Evolutionary conservation across 257 asterid species (phyloP).

Genomic region (Solanum appendiculatum): DNA sequence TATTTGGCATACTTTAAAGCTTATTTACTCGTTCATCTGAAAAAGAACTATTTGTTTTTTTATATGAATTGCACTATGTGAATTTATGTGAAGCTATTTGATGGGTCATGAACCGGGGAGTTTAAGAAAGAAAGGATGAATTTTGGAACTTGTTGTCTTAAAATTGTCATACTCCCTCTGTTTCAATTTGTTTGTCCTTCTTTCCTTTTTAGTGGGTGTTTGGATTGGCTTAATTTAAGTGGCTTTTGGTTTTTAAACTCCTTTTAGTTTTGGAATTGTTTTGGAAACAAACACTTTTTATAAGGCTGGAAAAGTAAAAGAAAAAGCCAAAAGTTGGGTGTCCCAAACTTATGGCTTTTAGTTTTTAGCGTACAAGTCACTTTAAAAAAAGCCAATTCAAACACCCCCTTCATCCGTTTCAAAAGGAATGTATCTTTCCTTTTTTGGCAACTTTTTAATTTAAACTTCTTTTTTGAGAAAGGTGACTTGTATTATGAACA

Average conservation of each 20-base stretch:
- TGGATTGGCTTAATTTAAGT: background rate
- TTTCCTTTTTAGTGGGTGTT: background rate
- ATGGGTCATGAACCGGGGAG: background rate
- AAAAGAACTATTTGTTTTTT: background rate
- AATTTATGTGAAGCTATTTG: background rate
- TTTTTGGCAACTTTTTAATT: background rate
- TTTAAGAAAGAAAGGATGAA: background rate
- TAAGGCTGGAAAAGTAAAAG: background rate
- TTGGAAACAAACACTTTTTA: background rate
- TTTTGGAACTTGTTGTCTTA: background rate
- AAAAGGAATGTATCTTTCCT: too few relatives aligned
- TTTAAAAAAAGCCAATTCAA: background rate
- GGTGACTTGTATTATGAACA: too few relatives aligned
- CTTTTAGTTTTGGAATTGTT: background rate
- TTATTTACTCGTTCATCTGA: background rate
- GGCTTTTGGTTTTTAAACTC: background rate
- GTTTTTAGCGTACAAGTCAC: background rate
- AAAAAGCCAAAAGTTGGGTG: background rate
- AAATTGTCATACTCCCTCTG: background rate
- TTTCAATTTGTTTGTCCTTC: background rate
- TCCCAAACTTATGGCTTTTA: background rate
- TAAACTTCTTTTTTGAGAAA: too few relatives aligned
- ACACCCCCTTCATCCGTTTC: background rate
- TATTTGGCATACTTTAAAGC: background rate
- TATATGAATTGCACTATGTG: background rate